These are phyloP conservation scores for Metschnikowia shivogae DNA, from an alignment of 805 yeast species.

Conservation along the genomic window DNA sequence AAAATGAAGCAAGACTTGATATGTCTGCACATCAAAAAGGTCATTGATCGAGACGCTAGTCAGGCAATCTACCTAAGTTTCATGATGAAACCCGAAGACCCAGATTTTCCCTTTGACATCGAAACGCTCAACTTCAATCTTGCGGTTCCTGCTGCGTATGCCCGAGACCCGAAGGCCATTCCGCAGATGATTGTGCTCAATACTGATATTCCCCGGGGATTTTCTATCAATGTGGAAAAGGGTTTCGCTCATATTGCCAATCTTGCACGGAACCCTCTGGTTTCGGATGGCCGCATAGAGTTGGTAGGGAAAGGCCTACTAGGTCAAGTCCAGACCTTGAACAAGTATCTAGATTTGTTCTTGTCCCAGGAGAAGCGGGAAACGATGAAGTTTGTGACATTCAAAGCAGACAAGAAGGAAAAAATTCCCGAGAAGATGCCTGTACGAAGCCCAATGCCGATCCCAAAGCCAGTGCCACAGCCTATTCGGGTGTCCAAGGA, in stretches of 20 bases:
- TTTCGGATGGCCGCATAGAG: slow-evolving; percentile 21
- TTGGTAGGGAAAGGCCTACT: slow-evolving; percentile 48
- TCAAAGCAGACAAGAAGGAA: slow-evolving; percentile 7
- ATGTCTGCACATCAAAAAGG: slow-evolving; percentile 12
- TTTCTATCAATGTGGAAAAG: slow-evolving; percentile 58
- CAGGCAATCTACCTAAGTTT: slow-evolving; percentile 40
- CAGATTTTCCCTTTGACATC: slow-evolving; percentile 68
- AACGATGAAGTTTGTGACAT: slow-evolving; percentile 57
- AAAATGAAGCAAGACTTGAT: slow-evolving; percentile 11
- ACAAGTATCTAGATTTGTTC: slow-evolving; percentile 54
- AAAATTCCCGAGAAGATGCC: background rate
- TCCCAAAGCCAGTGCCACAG: slow-evolving; percentile 1
- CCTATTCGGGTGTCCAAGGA: slow-evolving; percentile 1
- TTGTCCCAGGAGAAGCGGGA: slow-evolving; percentile 56
- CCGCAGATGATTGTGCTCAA: slow-evolving; percentile 59
- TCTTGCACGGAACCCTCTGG: slow-evolving; percentile 14
- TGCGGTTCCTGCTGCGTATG: slow-evolving; percentile 53
- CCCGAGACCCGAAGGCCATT: slow-evolving; percentile 30
- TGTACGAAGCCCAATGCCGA: background rate
- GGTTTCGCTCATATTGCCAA: slow-evolving; percentile 52
- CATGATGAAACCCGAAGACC: slow-evolving; percentile 56
- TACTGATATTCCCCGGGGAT: slow-evolving; percentile 67
- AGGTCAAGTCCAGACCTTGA: slow-evolving; percentile 54
- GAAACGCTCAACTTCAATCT: slow-evolving; percentile 49
- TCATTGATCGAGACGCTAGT: slow-evolving; percentile 12